Evolutionary conservation across 306 rosid species (phyloP).

Genomic region (Quercus wislizeni): DNA sequence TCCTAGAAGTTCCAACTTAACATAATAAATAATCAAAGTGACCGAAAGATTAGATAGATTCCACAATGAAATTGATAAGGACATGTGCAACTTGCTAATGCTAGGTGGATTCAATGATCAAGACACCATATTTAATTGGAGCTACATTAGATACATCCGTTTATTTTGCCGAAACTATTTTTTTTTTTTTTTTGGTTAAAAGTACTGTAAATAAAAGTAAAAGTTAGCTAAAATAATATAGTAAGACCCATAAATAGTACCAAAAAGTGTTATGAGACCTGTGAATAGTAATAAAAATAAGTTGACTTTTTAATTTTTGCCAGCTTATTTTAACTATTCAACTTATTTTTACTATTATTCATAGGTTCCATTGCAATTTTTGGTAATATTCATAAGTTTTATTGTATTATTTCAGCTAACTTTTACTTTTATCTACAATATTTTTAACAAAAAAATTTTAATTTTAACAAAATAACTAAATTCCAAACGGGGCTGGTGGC

Average conservation of each 20-base stretch:
- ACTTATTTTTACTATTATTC: no score
- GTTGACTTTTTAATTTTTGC: no score
- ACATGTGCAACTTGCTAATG: not conserved
- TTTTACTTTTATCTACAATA: no score
- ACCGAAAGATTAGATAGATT: not conserved
- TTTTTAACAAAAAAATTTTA: fast-evolving
- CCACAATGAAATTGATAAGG: not conserved
- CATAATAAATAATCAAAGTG: not conserved
- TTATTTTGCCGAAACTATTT: fast-evolving
- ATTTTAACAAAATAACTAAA: fast-evolving
- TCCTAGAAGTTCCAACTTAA: not conserved
- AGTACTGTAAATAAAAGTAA: fast-evolving
- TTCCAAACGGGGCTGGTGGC: fast-evolving
- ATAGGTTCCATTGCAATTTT: fast-evolving
- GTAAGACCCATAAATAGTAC: fast-evolving
- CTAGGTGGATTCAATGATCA: not conserved
- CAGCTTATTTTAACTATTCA: no score
- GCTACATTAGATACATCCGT: not conserved
- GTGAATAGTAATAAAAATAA: no score
- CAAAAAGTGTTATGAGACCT: fast-evolving
- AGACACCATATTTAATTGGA: not conserved
- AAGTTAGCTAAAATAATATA: no score
- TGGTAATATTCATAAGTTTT: fast-evolving
- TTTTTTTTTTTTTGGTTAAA: no score
- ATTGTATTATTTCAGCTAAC: fast-evolving